phyloP scores from a whole-genome alignment of 169 alveolate genomes.

The Amoebophrya sp. region DNA sequence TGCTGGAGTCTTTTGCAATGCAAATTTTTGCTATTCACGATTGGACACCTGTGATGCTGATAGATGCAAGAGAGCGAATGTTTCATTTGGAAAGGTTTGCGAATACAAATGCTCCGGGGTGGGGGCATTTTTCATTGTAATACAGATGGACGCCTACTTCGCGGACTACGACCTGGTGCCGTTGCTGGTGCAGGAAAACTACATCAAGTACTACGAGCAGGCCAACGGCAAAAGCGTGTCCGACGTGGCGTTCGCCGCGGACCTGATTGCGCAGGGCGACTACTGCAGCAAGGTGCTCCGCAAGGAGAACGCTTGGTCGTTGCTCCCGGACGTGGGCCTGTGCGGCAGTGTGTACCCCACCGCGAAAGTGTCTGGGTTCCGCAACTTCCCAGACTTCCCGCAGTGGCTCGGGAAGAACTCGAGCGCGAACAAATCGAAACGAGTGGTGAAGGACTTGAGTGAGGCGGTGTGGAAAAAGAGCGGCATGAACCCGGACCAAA shows the following conservation, averaged over 20 bases:
- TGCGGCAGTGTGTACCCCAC: neutral
- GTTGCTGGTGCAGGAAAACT: constrained; percentile 22
- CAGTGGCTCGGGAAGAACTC: constrained; percentile 33
- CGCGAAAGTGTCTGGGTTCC: neutral
- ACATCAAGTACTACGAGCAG: constrained; percentile 16
- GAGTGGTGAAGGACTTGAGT: neutral
- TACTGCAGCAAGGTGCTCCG: neutral
- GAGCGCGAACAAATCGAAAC: neutral
- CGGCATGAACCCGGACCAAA: neutral
- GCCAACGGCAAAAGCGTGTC: neutral
- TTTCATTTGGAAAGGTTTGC: no score
- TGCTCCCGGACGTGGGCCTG: neutral
- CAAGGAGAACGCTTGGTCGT: constrained; percentile 6
- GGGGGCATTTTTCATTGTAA: no score
- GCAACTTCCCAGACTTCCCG: constrained; percentile 30
- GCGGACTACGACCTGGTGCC: constrained; percentile 28
- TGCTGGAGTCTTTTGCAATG: no score
- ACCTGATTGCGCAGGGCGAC: constrained; percentile 18
- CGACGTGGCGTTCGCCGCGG: constrained; percentile 27
- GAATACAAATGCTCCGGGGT: no score
- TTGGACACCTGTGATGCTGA: no score
- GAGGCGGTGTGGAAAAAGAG: neutral
- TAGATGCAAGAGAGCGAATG: no score
- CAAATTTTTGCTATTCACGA: no score
- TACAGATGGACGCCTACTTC: neutral